Evolutionary conservation across 805 yeast genomes (phyloP).

Genomic region (Zygosaccharomyces bailii): DNA sequence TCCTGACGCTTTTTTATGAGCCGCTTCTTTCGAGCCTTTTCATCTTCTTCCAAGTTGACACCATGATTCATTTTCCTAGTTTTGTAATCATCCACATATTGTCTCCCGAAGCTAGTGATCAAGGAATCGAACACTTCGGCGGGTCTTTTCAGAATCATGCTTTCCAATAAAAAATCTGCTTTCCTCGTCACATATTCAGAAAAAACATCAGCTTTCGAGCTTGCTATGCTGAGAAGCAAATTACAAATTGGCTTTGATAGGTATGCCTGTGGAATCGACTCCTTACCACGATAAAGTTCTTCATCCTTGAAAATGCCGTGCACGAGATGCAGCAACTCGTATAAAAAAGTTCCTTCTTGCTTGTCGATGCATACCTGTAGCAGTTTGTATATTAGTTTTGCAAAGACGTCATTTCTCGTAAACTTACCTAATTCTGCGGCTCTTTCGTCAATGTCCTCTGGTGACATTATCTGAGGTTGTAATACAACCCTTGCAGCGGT

Average conservation of each 20-base stretch:
- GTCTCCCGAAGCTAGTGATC: conserved; percentile 54
- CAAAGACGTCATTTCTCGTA: conserved; percentile 50
- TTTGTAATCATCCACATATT: conserved; percentile 48
- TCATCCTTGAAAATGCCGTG: conserved; percentile 62
- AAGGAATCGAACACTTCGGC: conserved; percentile 49
- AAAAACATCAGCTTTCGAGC: conserved; percentile 40
- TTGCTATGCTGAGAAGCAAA: conserved; percentile 49
- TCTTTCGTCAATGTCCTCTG: conserved; percentile 25
- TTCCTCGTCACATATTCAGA: conserved; percentile 48
- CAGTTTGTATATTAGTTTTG: conserved; percentile 55
- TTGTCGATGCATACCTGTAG: conserved; percentile 50
- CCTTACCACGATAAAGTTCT: conserved; percentile 41
- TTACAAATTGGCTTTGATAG: conserved; percentile 56
- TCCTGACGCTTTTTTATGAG: conserved; percentile 61
- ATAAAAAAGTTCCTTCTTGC: conserved; percentile 52
- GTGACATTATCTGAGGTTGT: conserved; percentile 42
- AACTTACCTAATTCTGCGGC: conserved; percentile 48
- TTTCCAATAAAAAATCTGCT: conserved; percentile 55
- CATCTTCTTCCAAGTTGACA: conserved; percentile 45
- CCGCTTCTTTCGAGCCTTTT: conserved; percentile 51
- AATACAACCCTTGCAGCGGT: conserved; percentile 46
- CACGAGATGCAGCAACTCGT: conserved; percentile 60
- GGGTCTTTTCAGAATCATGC: conserved; percentile 46
- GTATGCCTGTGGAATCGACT: conserved; percentile 43
- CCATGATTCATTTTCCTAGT: conserved; percentile 43